Evolutionary conservation across 495 filamentous ascomycete species (phyloP), one percentile per base, ranked within the genome.

Genomic region (Lichenothelia convexa): DNA sequence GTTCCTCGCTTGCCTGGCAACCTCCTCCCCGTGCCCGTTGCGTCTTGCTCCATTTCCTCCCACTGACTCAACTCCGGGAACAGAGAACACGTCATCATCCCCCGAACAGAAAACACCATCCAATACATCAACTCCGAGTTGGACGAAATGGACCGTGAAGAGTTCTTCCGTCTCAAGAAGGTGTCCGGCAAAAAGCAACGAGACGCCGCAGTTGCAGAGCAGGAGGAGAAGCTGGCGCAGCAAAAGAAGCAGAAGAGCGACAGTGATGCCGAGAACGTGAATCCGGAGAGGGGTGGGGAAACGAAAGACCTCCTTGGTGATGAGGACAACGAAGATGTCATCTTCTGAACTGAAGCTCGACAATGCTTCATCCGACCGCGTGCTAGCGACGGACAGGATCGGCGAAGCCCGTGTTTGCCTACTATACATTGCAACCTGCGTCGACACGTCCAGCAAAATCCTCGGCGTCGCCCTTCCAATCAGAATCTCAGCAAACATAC

Each of bases 41-140:
- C n/a, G n/a, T n/a, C n/a, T n/a, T n/a, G n/a, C n/a, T n/a, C n/a
- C n/a, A n/a, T n/a, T n/a, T n/a, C n/a, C n/a, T n/a, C n/a, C n/a
- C n/a, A n/a, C n/a, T n/a, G n/a, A 36, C 36, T 38, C 15, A 2
- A 18, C 30, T 15, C 21, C 19, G 18, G 2, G 22, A 4, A 17
- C 27, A 73, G 67, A 56, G 86, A 91, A 59, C 84, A 97, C 59
- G 91, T 99, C 38, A 95, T 99, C 47, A 95, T 99, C 45, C 89
- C 89, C 19, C 69, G 89, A 32, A 99, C 89, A 15, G 87, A 95
- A 53, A 99, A 95, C 46, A 99, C 89, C 34, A 99, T 99, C 64
- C 94, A 85, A 61, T 93, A 97, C 53, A 99, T 99, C 69, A 99
- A 93, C 61, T 92, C 85, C 7, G 89, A 99, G 53, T 75, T 99